These are phyloP conservation scores for Linum usitatissimum DNA, from an alignment of 345 rosid species.

Conservation along the genomic window DNA sequence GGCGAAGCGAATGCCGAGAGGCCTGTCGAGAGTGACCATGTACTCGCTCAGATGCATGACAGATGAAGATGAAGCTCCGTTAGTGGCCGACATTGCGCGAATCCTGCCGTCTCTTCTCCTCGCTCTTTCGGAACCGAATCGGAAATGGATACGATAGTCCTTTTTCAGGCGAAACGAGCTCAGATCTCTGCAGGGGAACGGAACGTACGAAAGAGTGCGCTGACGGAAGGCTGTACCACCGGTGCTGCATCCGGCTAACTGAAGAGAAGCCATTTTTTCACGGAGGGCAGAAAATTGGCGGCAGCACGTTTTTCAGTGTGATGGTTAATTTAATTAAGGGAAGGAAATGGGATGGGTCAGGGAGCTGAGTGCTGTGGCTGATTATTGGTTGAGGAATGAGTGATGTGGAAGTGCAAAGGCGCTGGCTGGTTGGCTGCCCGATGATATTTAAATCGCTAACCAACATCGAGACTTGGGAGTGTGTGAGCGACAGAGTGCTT, in stretches of 20 bases:
- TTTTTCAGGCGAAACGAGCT: slow-evolving; percentile 11
- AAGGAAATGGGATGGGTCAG: not conserved
- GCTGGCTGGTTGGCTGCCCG: too few species aligned
- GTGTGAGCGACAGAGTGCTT: slow-evolving; percentile 9
- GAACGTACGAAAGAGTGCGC: not conserved
- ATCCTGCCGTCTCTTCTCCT: slow-evolving; percentile 23
- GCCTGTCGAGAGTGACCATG: slow-evolving; percentile 81
- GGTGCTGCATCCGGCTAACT: slow-evolving; percentile 25
- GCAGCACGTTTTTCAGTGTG: not conserved
- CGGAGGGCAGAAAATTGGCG: not conserved
- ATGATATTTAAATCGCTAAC: too few species aligned
- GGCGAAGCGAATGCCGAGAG: slow-evolving; percentile 82
- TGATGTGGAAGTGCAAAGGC: slow-evolving; percentile 11
- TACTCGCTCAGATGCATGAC: slow-evolving; percentile 87
- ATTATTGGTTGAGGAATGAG: not conserved
- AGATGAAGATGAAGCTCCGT: slow-evolving; percentile 16
- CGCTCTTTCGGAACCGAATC: slow-evolving; percentile 9
- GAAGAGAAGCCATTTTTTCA: slow-evolving; percentile 26
- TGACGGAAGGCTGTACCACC: slow-evolving; percentile 14
- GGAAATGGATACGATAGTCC: not conserved
- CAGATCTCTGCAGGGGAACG: slow-evolving; percentile 18
- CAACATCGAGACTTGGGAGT: too few species aligned
- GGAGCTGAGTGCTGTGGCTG: not conserved
- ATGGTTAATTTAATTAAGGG: not conserved
- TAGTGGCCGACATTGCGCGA: slow-evolving; percentile 32